phyloP scores from a whole-genome alignment of 2,329 filamentous ascomycete genomes.

The Alternaria sp. region DNA sequence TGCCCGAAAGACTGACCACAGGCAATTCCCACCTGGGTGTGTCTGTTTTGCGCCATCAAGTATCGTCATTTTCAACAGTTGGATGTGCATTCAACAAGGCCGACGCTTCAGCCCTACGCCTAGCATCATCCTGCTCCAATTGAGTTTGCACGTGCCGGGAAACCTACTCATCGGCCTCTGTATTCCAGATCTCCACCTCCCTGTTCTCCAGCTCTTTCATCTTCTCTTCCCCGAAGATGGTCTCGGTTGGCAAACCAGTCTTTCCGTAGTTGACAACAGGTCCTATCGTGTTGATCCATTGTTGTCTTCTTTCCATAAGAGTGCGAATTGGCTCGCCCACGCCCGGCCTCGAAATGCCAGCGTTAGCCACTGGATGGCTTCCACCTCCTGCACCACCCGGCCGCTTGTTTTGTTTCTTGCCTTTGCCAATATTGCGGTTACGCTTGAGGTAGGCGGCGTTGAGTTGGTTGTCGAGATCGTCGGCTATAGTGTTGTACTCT shows the following conservation, averaged over 20 bases:
- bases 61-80: not conserved
- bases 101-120: not conserved
- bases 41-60: not conserved
- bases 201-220: conserved; percentile 78
- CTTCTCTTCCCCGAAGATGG: conserved; percentile 75
- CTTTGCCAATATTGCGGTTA: conserved; percentile 91
- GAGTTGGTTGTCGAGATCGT: conserved; percentile 94
- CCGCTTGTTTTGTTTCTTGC: conserved; percentile 83
- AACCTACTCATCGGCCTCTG: conserved; percentile 70
- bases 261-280: conserved; percentile 88
- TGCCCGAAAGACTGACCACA: not conserved
- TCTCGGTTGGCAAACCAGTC: conserved; percentile 76
- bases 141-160: not conserved
- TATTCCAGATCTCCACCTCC: conserved; percentile 83
- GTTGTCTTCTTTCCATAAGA: conserved; percentile 87
- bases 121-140: not conserved
- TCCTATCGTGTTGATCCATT: conserved; percentile 91
- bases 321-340: conserved; percentile 92
- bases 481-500: conserved; percentile 95
- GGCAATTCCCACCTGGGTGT: not conserved
- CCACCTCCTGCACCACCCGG: conserved; percentile 78
- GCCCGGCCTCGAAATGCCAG: conserved; percentile 55
- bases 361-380: conserved; percentile 61
- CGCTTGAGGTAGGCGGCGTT: conserved; percentile 96
- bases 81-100: not conserved